Conservation (phyloP, 495 filamentous ascomycete genomes). For the Rhypophila decipiens region DNA sequence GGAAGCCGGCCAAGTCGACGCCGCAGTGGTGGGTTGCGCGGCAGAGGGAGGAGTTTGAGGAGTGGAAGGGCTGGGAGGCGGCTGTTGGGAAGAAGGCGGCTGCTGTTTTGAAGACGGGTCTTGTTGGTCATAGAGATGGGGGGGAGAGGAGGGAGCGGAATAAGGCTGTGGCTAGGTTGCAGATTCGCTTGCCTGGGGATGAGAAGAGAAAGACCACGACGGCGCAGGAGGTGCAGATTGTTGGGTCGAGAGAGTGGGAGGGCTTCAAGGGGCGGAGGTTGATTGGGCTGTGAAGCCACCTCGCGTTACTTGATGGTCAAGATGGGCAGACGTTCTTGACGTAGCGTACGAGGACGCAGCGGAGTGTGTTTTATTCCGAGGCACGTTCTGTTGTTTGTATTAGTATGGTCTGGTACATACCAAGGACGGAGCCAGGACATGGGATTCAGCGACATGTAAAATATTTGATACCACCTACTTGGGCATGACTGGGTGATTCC, state of each 20-base stretch:
- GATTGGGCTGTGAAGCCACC: too few species aligned
- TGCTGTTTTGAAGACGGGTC: too few species aligned
- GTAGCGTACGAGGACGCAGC: too few species aligned
- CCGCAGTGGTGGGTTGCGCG: constrained; percentile 38
- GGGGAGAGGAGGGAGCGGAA: constrained; percentile 6
- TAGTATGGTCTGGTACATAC: too few species aligned
- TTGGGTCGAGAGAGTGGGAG: constrained; percentile 38
- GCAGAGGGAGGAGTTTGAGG: constrained; percentile 34
- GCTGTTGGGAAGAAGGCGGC: constrained; percentile 31
- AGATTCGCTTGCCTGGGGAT: constrained; percentile 38
- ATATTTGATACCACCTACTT: too few species aligned
- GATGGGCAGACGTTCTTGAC: too few species aligned
- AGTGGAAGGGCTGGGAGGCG: constrained; percentile 36
- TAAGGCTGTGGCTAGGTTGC: constrained; percentile 37
- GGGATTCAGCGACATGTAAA: too few species aligned
- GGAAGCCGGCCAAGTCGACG: constrained; percentile 39
- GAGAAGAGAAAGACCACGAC: constrained; percentile 20
- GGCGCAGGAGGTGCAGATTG: constrained; percentile 32
- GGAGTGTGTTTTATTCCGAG: too few species aligned
- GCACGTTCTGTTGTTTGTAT: too few species aligned
- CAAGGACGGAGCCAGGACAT: too few species aligned
- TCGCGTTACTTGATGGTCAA: too few species aligned
- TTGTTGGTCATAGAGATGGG: constrained; percentile 25
- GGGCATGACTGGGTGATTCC: too few species aligned
- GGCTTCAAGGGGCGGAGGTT: constrained; percentile 26